phyloP scores from a whole-genome alignment of 2,329 filamentous ascomycete species.

The Aphanocladium album region DNA sequence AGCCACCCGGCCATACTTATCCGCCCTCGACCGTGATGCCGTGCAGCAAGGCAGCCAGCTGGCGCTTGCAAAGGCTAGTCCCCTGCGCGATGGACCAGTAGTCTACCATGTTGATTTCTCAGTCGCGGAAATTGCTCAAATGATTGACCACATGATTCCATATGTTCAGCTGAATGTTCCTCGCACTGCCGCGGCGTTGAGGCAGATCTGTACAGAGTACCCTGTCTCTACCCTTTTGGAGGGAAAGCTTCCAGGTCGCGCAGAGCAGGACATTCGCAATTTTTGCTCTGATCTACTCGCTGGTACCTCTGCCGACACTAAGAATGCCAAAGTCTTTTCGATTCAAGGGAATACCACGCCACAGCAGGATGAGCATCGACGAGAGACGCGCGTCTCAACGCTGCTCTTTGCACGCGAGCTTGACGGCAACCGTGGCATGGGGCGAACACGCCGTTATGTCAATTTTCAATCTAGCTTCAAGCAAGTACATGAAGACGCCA shows the following conservation, averaged over 20 bases:
- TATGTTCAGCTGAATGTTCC: constrained; percentile 14
- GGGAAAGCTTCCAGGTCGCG: constrained; percentile 21
- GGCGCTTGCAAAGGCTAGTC: background rate
- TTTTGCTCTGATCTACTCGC: constrained; percentile 28
- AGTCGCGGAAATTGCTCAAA: constrained; percentile 29
- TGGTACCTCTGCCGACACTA: constrained; percentile 14
- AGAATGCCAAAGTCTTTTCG: constrained; percentile 22
- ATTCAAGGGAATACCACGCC: constrained; percentile 16
- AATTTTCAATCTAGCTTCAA: constrained; percentile 43
- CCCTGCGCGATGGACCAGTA: background rate
- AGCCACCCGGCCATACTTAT: background rate
- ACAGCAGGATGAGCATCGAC: background rate
- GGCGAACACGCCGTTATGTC: constrained; percentile 34
- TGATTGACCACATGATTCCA: constrained; percentile 20
- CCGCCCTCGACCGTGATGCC: background rate
- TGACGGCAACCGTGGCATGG: constrained; percentile 39
- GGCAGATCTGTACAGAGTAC: constrained; percentile 16
- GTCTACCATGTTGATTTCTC: constrained; percentile 45
- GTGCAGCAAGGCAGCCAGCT: background rate
- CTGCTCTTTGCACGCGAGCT: constrained; percentile 47
- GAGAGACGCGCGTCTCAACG: constrained; percentile 27
- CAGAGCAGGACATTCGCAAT: constrained; percentile 24
- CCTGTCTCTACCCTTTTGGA: constrained; percentile 22
- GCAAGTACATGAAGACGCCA: constrained; percentile 44
- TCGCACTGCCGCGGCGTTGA: constrained; percentile 16